These are phyloP conservation scores for Aschersonia sp. DNA, from an alignment of 2,329 filamentous ascomycete species.

Conservation along the genomic window DNA sequence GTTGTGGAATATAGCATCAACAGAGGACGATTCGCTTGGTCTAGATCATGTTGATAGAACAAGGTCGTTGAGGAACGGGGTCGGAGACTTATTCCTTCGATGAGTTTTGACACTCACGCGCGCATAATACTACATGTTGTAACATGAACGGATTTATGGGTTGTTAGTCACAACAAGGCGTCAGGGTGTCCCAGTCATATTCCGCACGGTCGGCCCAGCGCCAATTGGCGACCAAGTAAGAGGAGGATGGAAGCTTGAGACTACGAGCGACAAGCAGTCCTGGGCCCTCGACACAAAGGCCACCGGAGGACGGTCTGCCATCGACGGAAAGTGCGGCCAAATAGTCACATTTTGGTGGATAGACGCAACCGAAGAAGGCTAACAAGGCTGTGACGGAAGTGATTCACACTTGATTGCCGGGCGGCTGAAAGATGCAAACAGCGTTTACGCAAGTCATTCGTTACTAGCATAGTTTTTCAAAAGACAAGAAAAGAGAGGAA, in stretches of 20 bases:
- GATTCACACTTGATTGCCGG: no score
- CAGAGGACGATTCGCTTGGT: constrained; percentile 48
- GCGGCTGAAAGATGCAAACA: no score
- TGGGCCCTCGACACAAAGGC: no score
- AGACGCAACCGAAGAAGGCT: no score
- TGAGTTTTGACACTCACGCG: constrained; percentile 7
- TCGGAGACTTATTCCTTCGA: constrained; percentile 47
- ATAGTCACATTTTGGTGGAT: no score
- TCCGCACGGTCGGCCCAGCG: constrained; percentile 1
- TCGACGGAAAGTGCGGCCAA: no score
- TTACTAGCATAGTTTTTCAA: no score
- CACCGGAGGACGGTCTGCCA: no score
- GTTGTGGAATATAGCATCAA: constrained; percentile 34
- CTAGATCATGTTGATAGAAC: constrained; percentile 53
- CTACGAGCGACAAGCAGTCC: constrained; percentile 2
- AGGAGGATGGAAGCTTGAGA: constrained; percentile 6
- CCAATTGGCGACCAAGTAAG: constrained; percentile 1
- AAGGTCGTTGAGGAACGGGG: constrained; percentile 42
- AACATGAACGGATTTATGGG: not conserved
- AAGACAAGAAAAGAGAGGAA: no score
- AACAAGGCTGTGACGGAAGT: no score
- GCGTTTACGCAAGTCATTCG: no score
- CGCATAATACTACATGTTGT: constrained; percentile 1
- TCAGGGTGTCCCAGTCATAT: constrained; percentile 1
- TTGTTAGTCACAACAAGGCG: constrained; percentile 1